Percentiles rank a stretch among this genome's conserved stretches.
Evolutionary conservation across 768 basidiomycete genomes (phyloP).

Genomic region (Lactarius psammicola): DNA sequence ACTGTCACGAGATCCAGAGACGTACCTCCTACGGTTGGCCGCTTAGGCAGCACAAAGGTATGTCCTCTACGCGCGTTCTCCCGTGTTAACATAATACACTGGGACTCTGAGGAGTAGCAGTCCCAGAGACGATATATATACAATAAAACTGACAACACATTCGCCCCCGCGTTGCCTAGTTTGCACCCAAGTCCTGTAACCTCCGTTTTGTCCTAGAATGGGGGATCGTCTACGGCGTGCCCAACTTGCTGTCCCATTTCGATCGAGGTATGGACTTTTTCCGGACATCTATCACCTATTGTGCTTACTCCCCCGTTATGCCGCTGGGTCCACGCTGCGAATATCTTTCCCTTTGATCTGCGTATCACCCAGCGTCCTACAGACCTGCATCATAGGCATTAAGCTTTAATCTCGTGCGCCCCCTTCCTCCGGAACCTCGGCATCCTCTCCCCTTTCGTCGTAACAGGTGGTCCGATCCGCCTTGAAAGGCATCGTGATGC

Average conservation of each 20-base stretch:
- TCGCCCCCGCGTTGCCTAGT: background rate
- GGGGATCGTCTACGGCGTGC: background rate
- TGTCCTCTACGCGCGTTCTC: background rate
- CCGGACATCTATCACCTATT: background rate
- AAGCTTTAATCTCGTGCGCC: background rate
- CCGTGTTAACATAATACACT: background rate
- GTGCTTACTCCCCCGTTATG: background rate
- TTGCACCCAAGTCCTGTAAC: background rate
- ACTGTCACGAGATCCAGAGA: background rate
- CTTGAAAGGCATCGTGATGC: constrained; percentile 7
- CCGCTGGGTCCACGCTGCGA: background rate
- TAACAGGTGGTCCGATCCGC: background rate
- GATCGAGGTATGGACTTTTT: constrained; percentile 5
- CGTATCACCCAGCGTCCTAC: background rate
- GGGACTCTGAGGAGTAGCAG: background rate
- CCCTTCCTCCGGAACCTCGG: background rate
- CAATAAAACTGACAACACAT: background rate
- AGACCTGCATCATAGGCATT: background rate
- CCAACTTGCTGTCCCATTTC: background rate
- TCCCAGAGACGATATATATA: background rate
- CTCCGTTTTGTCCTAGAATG: background rate
- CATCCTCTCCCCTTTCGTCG: background rate
- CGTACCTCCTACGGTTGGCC: background rate
- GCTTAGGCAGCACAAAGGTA: constrained; percentile 1
- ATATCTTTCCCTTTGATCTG: background rate